Evolutionary conservation across 805 yeast species (phyloP).

Genomic region (Hyphopichia homilentoma): DNA sequence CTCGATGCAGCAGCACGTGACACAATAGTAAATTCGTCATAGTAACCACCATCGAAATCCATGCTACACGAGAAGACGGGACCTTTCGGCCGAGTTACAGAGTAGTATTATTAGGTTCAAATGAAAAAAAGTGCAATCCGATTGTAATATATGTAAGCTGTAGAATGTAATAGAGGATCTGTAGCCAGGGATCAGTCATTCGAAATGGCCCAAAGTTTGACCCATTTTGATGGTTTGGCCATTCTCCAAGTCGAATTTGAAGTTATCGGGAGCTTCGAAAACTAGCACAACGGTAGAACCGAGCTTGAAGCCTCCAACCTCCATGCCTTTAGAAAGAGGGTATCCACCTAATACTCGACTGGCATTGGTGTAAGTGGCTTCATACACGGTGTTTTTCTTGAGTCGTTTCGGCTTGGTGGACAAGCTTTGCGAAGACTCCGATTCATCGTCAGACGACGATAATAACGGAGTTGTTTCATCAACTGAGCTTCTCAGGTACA

Average conservation of each 20-base stretch:
- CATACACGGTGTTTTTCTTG: conserved; percentile 80
- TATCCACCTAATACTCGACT: conserved; percentile 74
- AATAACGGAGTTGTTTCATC: conserved; percentile 31
- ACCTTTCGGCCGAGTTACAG: too few species aligned
- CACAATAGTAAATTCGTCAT: too few species aligned
- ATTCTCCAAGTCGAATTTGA: conserved; percentile 61
- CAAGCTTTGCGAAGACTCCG: conserved; percentile 10
- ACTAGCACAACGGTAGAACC: conserved; percentile 97
- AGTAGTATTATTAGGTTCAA: too few species aligned
- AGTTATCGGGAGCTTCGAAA: conserved; percentile 88
- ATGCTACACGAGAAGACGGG: too few species aligned
- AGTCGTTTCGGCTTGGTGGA: conserved; percentile 36
- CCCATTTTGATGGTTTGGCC: conserved; percentile 89
- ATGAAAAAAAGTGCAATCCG: too few species aligned
- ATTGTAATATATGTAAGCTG: too few species aligned
- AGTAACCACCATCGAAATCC: too few species aligned
- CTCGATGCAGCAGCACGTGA: too few species aligned
- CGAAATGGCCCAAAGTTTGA: conserved; percentile 60
- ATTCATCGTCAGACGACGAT: conserved; percentile 5
- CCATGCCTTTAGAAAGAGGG: conserved; percentile 88
- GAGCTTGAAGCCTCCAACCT: conserved; percentile 94
- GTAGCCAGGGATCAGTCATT: too few species aligned
- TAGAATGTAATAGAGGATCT: too few species aligned
- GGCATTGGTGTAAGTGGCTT: conserved; percentile 86
- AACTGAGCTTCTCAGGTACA: conserved; percentile 20